Conservation (phyloP, 2,329 filamentous ascomycete genomes). For the Paracoccidioides lutzii region DNA sequence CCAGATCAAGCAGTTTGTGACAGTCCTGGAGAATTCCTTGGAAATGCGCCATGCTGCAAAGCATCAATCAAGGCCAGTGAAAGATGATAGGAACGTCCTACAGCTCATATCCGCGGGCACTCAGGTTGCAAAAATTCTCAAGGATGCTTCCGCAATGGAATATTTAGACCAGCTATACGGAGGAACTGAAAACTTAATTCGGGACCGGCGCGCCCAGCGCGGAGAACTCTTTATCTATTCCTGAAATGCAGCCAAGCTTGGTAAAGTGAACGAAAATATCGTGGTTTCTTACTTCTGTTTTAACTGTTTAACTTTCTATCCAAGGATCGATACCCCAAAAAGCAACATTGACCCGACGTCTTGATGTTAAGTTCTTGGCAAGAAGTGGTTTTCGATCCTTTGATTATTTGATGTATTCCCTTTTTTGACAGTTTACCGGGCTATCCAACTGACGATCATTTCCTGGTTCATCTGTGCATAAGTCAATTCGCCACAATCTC, state of each 20-base stretch:
- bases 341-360: not conserved
- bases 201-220: slow-evolving; percentile 43
- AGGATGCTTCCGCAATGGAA: slow-evolving; percentile 72
- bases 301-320: not conserved
- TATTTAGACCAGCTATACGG: slow-evolving; percentile 71
- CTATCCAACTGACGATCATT: no score
- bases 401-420: not conserved
- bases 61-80: slow-evolving; percentile 68
- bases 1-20: slow-evolving; percentile 84
- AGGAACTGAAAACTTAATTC: slow-evolving; percentile 66
- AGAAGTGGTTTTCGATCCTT: not conserved
- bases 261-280: not conserved
- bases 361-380: not conserved
- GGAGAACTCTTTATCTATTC: slow-evolving; percentile 23
- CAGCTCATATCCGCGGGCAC: slow-evolving; percentile 78
- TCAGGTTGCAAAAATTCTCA: slow-evolving; percentile 76
- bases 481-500: no score
- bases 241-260: not conserved
- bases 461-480: no score
- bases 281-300: not conserved
- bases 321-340: not conserved
- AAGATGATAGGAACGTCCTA: slow-evolving; percentile 78
- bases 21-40: slow-evolving; percentile 73
- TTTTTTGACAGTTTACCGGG: no score
- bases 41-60: slow-evolving; percentile 79